Percentiles rank a stretch among this genome's conserved stretches.
These are phyloP conservation scores for Myxozyma kluyveri DNA, from an alignment of 805 yeast species.

Conservation along the genomic window DNA sequence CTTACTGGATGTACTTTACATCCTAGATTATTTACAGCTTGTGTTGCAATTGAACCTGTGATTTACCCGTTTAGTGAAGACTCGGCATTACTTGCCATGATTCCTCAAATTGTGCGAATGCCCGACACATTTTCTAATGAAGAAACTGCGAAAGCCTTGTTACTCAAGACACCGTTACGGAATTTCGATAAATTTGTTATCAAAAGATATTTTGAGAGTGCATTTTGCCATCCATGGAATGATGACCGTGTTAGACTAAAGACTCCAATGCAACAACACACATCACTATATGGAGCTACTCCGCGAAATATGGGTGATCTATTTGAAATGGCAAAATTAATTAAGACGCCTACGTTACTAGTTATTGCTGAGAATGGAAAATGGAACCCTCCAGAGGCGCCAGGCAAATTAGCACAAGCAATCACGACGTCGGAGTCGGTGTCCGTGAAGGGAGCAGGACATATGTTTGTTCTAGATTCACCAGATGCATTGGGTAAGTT, in stretches of 20 bases:
- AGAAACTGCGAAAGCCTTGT: slow-evolving; percentile 5
- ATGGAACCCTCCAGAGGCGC: slow-evolving; percentile 29
- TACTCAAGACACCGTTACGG: slow-evolving; percentile 6
- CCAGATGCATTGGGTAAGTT: slow-evolving; percentile 18
- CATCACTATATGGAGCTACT: slow-evolving; percentile 16
- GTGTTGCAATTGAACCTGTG: slow-evolving; percentile 30
- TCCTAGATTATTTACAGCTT: slow-evolving; percentile 19
- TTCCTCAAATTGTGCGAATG: slow-evolving; percentile 1
- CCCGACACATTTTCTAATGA: slow-evolving; percentile 14
- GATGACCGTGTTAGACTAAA: slow-evolving; percentile 7
- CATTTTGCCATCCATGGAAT: slow-evolving; percentile 3
- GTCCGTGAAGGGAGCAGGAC: slow-evolving; percentile 20
- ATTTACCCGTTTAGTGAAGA: slow-evolving; percentile 16
- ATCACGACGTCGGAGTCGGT: slow-evolving; percentile 8
- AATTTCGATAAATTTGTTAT: slow-evolving; percentile 15
- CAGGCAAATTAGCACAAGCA: background rate
- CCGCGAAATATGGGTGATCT: slow-evolving; percentile 16
- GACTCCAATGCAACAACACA: slow-evolving; percentile 22
- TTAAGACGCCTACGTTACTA: slow-evolving; percentile 22
- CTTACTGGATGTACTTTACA: slow-evolving; percentile 23
- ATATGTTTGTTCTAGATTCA: slow-evolving; percentile 26
- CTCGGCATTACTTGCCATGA: background rate
- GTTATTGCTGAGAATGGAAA: slow-evolving; percentile 22
- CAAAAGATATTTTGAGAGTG: slow-evolving; percentile 1
- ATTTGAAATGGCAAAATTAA: slow-evolving; percentile 9